Evolutionary conservation across 2,329 filamentous ascomycete species (phyloP).

Genomic region (Triangularia verruculosa): DNA sequence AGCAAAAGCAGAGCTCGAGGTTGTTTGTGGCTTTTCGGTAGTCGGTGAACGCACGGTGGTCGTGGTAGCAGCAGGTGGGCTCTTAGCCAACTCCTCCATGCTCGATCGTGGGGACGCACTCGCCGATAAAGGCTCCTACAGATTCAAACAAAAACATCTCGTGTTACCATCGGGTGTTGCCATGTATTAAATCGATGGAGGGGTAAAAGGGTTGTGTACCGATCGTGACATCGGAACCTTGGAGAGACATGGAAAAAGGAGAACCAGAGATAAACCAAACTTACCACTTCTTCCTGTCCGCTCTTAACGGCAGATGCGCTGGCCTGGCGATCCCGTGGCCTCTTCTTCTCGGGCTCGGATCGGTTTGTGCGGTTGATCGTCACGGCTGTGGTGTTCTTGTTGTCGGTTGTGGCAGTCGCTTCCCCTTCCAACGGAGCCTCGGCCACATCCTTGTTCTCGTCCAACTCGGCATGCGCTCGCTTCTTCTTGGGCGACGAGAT

Average conservation of each 20-base stretch:
- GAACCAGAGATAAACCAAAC: not conserved
- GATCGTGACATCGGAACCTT: not conserved
- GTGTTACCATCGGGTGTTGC: constrained; percentile 16
- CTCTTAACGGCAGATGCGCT: constrained; percentile 19
- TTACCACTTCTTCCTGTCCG: constrained; percentile 25
- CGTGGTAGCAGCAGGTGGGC: not conserved
- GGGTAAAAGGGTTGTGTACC: not conserved
- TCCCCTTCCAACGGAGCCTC: constrained; percentile 42
- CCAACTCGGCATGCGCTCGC: constrained; percentile 58
- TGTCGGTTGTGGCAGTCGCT: constrained; percentile 33
- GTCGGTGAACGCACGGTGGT: constrained; percentile 12
- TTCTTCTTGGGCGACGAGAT: constrained; percentile 65
- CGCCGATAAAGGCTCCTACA: constrained; percentile 23
- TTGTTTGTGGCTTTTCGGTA: constrained; percentile 26
- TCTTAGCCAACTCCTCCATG: constrained; percentile 10
- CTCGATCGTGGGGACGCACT: constrained; percentile 23
- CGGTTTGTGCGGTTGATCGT: constrained; percentile 48
- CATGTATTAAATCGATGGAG: constrained; percentile 4
- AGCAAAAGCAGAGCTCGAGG: constrained; percentile 64
- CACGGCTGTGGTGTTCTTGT: constrained; percentile 18
- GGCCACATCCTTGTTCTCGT: constrained; percentile 41
- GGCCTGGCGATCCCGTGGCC: constrained; percentile 51
- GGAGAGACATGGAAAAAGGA: not conserved
- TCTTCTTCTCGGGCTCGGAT: constrained; percentile 64
- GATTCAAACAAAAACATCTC: not conserved